Evolutionary conservation across 2,329 filamentous ascomycete species (phyloP).

Genomic region (Tolypocladium nubicola): DNA sequence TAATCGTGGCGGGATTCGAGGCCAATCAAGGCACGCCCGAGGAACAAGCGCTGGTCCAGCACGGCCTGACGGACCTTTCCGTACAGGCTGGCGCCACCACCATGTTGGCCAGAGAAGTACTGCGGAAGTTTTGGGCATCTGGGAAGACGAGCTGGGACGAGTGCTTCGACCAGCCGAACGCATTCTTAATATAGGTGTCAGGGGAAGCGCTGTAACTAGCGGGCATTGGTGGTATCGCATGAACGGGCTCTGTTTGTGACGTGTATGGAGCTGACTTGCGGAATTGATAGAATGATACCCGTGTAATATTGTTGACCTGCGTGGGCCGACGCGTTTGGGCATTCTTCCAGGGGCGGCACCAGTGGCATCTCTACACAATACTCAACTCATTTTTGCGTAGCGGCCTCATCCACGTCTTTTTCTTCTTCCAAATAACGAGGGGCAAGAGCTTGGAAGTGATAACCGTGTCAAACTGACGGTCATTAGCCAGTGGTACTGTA

Average conservation of each 20-base stretch:
- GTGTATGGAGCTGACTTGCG: background rate
- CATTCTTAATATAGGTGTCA: background rate
- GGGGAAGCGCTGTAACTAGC: background rate
- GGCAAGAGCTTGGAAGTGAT: too few relatives aligned
- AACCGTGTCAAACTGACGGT: too few relatives aligned
- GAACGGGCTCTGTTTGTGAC: background rate
- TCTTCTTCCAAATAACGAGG: too few relatives aligned
- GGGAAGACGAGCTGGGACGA: conserved; percentile 4
- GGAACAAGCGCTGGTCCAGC: background rate
- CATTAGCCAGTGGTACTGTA: too few relatives aligned
- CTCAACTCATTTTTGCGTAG: too few relatives aligned
- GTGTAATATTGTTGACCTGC: background rate
- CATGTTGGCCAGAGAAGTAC: background rate
- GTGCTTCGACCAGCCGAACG: conserved; percentile 4
- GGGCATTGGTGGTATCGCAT: background rate
- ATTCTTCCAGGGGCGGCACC: too few relatives aligned
- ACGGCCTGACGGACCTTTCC: background rate
- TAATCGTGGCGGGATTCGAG: background rate
- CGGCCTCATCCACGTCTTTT: too few relatives aligned
- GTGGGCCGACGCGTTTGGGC: too few relatives aligned
- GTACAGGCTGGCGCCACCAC: background rate
- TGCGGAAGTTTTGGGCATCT: conserved; percentile 4
- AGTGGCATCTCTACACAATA: too few relatives aligned
- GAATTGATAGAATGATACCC: background rate
- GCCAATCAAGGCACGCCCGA: background rate